Conservation (phyloP, 2,329 filamentous ascomycete genomes). For the Aureobasidium melanogenum region DNA sequence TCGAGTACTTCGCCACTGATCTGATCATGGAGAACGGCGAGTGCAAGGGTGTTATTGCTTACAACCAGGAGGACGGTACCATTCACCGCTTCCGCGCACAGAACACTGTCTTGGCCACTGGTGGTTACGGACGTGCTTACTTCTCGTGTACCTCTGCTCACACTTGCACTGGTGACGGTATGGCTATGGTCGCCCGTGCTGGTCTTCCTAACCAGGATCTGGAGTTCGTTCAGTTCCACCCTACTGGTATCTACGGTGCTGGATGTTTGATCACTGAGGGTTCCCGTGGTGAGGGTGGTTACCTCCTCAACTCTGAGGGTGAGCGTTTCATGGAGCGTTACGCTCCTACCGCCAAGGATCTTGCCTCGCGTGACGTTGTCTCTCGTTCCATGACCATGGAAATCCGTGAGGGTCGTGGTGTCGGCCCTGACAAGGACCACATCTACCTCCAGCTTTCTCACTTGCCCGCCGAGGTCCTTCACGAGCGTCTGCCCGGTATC, state of each 20-base stretch:
- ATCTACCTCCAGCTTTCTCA: constrained; percentile 98
- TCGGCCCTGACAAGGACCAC: constrained; percentile 94
- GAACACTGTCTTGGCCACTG: constrained; percentile 93
- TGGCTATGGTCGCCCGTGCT: constrained; percentile 98
- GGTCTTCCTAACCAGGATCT: constrained; percentile 98
- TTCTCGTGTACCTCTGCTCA: constrained; percentile 97
- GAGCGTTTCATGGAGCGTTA: constrained; percentile 99
- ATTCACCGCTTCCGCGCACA: constrained; percentile 94
- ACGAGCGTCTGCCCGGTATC: constrained; percentile 95
- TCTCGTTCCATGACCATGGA: constrained; percentile 98
- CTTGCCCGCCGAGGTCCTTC: constrained; percentile 81
- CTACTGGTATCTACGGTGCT: constrained; percentile 96
- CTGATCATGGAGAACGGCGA: constrained; percentile 96
- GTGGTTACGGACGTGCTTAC: constrained; percentile 95
- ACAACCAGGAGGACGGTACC: constrained; percentile 98
- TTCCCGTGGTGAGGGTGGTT: constrained; percentile 95
- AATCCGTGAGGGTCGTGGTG: constrained; percentile 94
- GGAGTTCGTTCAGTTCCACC: constrained; percentile 99
- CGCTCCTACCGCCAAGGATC: constrained; percentile 93
- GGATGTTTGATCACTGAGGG: constrained; percentile 97
- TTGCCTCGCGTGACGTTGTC: constrained; percentile 91
- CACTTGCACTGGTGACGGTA: constrained; percentile 97
- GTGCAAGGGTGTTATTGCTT: constrained; percentile 69
- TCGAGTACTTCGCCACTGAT: constrained; percentile 96
- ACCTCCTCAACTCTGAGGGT: constrained; percentile 93